Evolutionary conservation across 1,139 yeast species (phyloP).

Genomic region (Pichia sp.): DNA sequence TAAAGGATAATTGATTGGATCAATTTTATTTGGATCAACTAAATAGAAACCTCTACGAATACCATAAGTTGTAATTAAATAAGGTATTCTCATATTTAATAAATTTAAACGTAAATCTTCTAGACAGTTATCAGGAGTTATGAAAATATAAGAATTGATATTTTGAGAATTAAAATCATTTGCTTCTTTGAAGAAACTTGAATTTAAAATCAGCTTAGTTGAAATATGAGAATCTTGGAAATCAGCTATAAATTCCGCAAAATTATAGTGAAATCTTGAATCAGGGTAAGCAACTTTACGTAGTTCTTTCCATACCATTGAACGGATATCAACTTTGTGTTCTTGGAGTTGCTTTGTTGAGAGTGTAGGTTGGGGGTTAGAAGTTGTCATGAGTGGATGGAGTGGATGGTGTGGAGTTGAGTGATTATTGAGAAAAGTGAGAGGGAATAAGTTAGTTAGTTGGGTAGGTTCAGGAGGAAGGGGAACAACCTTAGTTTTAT

Average conservation of each 20-base stretch:
- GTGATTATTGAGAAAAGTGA: neutral
- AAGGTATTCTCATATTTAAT: constrained; percentile 19
- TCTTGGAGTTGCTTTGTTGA: constrained; percentile 11
- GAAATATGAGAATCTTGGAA: constrained; percentile 24
- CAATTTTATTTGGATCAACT: constrained; percentile 22
- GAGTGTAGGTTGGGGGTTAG: neutral
- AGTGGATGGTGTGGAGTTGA: neutral
- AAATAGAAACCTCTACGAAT: constrained; percentile 24
- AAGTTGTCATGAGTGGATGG: neutral
- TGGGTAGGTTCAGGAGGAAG: too few relatives aligned
- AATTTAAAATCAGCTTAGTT: constrained; percentile 12
- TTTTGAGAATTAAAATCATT: constrained; percentile 1
- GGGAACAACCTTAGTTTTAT: too few relatives aligned
- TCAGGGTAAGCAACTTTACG: constrained; percentile 27
- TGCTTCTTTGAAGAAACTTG: constrained; percentile 14
- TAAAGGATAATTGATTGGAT: constrained; percentile 15
- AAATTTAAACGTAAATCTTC: constrained; percentile 22
- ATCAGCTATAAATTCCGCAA: constrained; percentile 28
- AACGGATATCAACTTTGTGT: constrained; percentile 23
- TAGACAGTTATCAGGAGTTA: constrained; percentile 27
- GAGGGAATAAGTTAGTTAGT: too few relatives aligned
- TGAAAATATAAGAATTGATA: constrained; percentile 16
- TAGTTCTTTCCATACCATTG: constrained; percentile 23
- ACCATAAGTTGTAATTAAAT: constrained; percentile 26
- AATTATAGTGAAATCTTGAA: constrained; percentile 24